These are phyloP conservation scores for Collybia sordida DNA, from an alignment of 768 basidiomycete species.

Conservation along the genomic window DNA sequence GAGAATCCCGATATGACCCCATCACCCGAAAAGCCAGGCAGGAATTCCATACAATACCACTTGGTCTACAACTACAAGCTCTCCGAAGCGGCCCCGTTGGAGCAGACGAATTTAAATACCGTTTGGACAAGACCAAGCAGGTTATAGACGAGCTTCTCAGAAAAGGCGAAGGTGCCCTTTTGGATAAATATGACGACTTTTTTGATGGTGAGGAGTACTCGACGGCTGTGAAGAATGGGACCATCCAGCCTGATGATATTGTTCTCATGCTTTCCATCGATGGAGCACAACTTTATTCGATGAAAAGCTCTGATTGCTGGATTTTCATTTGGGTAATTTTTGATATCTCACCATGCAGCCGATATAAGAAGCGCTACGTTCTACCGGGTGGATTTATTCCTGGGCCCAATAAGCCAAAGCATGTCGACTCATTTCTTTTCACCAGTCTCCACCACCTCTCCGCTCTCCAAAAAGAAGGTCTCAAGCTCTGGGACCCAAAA, in stretches of 20 bases:
- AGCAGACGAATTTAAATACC: slow-evolving; percentile 26
- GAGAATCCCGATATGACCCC: slow-evolving; percentile 24
- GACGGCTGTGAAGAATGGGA: not conserved
- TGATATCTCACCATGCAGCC: not conserved
- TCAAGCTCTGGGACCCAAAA: not conserved
- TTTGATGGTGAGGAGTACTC: slow-evolving; percentile 15
- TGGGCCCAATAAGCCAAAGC: not conserved
- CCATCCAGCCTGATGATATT: not conserved
- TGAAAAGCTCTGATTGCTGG: not conserved
- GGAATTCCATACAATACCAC: slow-evolving; percentile 21
- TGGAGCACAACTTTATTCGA: not conserved
- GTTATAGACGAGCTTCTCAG: slow-evolving; percentile 9
- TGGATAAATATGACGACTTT: slow-evolving; percentile 17
- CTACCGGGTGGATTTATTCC: not conserved
- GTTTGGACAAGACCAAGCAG: slow-evolving; percentile 14
- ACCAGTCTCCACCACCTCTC: not conserved
- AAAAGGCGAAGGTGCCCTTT: not conserved
- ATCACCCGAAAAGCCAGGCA: slow-evolving; percentile 22
- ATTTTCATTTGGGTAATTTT: not conserved
- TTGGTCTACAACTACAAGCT: slow-evolving; percentile 34
- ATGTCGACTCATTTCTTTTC: not conserved
- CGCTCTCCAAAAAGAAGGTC: not conserved
- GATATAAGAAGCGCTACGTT: not conserved
- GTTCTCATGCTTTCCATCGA: not conserved
- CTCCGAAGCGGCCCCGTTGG: slow-evolving; percentile 18